These are phyloP conservation scores for Phlyctochytrium arcticum DNA, from an alignment of 192 early-diverging fungal species.

Conservation along the genomic window DNA sequence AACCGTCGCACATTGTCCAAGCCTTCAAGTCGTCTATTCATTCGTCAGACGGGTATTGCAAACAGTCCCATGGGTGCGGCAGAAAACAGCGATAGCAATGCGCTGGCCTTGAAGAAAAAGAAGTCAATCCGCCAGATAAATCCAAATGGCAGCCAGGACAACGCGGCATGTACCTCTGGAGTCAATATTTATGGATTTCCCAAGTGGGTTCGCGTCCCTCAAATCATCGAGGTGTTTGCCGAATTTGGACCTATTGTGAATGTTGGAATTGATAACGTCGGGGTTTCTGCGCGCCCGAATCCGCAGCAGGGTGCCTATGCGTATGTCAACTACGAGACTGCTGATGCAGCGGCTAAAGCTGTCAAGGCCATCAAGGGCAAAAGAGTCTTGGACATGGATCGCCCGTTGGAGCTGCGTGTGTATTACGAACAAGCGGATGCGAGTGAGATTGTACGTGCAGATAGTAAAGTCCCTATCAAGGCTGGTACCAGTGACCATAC, in stretches of 20 bases:
- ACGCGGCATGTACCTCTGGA: conserved; percentile 19
- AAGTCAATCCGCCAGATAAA: background rate
- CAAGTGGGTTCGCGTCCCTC: conserved; percentile 32
- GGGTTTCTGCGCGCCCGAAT: conserved; percentile 23
- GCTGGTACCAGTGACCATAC: background rate
- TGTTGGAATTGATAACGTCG: conserved; percentile 24
- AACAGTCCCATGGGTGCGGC: conserved; percentile 23
- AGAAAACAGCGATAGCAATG: background rate
- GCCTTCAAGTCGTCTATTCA: conserved; percentile 21
- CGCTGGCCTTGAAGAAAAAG: background rate
- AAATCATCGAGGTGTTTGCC: conserved; percentile 39
- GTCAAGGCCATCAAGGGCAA: conserved; percentile 26
- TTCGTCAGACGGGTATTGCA: conserved; percentile 23
- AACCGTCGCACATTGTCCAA: background rate
- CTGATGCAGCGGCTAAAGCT: conserved; percentile 31
- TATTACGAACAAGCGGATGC: conserved; percentile 14
- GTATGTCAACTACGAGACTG: conserved; percentile 35
- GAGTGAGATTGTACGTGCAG: background rate
- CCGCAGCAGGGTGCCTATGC: conserved; percentile 30
- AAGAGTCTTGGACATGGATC: conserved; percentile 32
- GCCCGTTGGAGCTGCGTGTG: conserved; percentile 29
- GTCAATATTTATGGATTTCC: conserved; percentile 42
- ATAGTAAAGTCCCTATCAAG: background rate
- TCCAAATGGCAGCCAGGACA: background rate
- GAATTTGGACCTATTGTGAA: conserved; percentile 43